Evolutionary conservation across 129 eudicot genomes (phyloP), one percentile per base, ranked within the genome.

Genomic region (Calendula officinalis): DNA sequence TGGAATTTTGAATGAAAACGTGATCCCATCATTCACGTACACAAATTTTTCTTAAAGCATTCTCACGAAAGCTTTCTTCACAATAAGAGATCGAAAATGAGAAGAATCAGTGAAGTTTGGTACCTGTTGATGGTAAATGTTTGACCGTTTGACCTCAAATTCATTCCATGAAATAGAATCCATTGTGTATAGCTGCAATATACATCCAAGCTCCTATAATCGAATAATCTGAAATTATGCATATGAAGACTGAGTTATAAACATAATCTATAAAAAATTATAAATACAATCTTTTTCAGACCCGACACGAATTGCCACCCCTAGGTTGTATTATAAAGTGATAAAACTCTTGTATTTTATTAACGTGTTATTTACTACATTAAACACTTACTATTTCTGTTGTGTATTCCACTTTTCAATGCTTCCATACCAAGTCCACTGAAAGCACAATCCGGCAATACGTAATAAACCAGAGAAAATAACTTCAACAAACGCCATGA

Each of bases 401-500:
- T 80, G 72, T 27, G 85, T 64, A 45, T 84, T 84, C 84, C 83
- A 85, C 64, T 81, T 87, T 48, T 82, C 86, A 30, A 91, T 91
- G 80, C 88, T 80, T 48, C 81, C 79, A 46, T 84, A 91, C 98
- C 98, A 91, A 51, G 70, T 83, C 96, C 98, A 88, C 65, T 91
- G 98, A 46, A 82, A 88, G 84, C 79, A 73, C 58, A 91, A 69
- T 39, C 71, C 96, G 2, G 73, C 96, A 49, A 88, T 32, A 7
- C 98, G 95, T 50, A 81, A 2, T 14, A 88, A 14, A 56, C 96
- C 83, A 49, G 83, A 83, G 43, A 70, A 63, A 74, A 77, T 33
- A 38, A 91, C 91, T 75, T 91, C 98, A 52, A 91, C 77, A 55
- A 85, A 88, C 5, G 98, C 98, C 96, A 84, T 85, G 27, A 91